phyloP scores from a whole-genome alignment of 768 basidiomycete genomes.

The Coprinopsis strossmayeri region DNA sequence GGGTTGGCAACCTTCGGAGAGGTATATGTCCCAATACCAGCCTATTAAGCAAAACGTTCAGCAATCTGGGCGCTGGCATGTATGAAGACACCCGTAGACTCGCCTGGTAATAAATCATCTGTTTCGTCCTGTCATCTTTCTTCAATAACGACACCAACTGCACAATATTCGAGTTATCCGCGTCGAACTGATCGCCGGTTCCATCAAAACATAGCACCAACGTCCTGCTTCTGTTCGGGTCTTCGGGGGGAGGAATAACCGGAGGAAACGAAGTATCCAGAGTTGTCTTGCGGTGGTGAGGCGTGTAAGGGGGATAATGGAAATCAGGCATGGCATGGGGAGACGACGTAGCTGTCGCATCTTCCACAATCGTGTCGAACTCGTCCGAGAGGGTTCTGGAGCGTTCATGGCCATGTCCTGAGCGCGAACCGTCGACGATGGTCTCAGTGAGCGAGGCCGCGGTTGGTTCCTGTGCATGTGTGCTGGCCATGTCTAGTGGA shows the following conservation, averaged over 20 bases:
- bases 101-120: slow-evolving; percentile 57
- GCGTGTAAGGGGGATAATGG: slow-evolving; percentile 1
- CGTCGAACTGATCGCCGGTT: slow-evolving; percentile 46
- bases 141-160: slow-evolving; percentile 43
- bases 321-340: too few relatives aligned
- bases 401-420: neutral
- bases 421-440: slow-evolving; percentile 12
- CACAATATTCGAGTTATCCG: slow-evolving; percentile 51
- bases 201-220: slow-evolving; percentile 54
- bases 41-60: slow-evolving; percentile 17
- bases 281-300: slow-evolving; percentile 10
- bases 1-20: slow-evolving; percentile 31
- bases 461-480: slow-evolving; percentile 16
- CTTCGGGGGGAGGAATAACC: slow-evolving; percentile 29
- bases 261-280: slow-evolving; percentile 19
- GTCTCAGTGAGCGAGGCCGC: slow-evolving; percentile 15
- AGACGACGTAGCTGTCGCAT: slow-evolving; percentile 1
- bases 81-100: neutral
- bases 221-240: slow-evolving; percentile 33
- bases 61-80: neutral
- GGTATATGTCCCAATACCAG: slow-evolving; percentile 49
- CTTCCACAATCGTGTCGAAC: slow-evolving; percentile 1
- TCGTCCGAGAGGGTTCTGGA: slow-evolving; percentile 4
- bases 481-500: neutral
- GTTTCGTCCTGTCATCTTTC: slow-evolving; percentile 44